Evolutionary conservation across 1,284 basidiomycete genomes (phyloP).

Genomic region (Somion occarium): DNA sequence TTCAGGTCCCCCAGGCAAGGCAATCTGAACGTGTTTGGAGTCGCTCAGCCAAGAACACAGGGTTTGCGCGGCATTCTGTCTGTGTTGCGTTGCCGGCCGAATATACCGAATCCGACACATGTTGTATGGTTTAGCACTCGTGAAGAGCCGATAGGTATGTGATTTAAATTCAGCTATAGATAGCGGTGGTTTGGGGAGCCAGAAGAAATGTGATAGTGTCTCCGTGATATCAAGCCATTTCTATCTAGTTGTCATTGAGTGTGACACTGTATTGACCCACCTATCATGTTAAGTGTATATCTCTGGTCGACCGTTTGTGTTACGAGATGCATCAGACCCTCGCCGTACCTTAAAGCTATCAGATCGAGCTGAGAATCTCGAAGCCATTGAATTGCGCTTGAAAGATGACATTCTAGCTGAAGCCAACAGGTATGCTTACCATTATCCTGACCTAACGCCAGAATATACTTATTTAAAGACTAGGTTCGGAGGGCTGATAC

Average conservation of each 20-base stretch:
- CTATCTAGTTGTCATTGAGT: not conserved
- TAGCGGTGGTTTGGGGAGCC: no score
- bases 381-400: conserved; percentile 89
- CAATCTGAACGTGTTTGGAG: conserved; percentile 86
- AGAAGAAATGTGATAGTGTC: no score
- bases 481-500: conserved; percentile 82
- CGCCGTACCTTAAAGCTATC: conserved; percentile 79
- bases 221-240: no score
- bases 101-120: conserved; percentile 53
- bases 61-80: conserved; percentile 92
- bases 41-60: conserved; percentile 92
- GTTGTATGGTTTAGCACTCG: conserved; percentile 85
- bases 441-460: conserved; percentile 1
- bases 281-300: conserved; percentile 65
- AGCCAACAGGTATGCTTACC: conserved; percentile 55
- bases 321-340: conserved; percentile 89
- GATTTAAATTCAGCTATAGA: not conserved
- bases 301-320: conserved; percentile 91
- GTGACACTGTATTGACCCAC: not conserved
- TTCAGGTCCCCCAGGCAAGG: conserved; percentile 80
- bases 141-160: conserved; percentile 75
- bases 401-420: conserved; percentile 95
- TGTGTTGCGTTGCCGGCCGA: conserved; percentile 76
- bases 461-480: conserved; percentile 22
- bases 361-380: conserved; percentile 91